Percentiles rank a stretch among this genome's conserved stretches.
phyloP scores from a whole-genome alignment of 1,284 basidiomycete genomes.

The Rhodotorula sp. region DNA sequence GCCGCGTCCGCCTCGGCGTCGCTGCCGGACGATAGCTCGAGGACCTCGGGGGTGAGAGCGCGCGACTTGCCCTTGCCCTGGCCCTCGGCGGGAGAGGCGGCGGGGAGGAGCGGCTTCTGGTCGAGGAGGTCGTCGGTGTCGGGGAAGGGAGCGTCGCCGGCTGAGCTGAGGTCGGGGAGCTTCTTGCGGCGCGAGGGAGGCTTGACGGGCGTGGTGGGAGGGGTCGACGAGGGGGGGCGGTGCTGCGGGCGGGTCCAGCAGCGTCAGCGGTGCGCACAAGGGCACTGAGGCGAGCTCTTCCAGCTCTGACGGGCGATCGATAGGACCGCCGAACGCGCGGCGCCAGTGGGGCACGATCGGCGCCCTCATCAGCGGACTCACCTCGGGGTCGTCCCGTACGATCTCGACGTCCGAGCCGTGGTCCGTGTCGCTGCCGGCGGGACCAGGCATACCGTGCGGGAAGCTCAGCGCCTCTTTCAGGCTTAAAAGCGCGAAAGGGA shows the following conservation, averaged over 20 bases:
- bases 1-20: neutral
- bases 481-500: too few relatives aligned
- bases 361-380: neutral
- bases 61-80: neutral
- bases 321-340: too few relatives aligned
- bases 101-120: neutral
- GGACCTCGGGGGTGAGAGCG: neutral
- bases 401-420: too few relatives aligned
- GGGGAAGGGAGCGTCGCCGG: neutral
- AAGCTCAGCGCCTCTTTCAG: too few relatives aligned
- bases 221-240: neutral
- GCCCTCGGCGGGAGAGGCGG: neutral
- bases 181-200: neutral
- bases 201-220: neutral
- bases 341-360: neutral
- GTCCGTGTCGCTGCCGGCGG: neutral
- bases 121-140: neutral
- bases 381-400: neutral
- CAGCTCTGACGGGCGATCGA: too few relatives aligned
- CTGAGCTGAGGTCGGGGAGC: neutral
- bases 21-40: constrained; percentile 6
- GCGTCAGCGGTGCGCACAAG: neutral
- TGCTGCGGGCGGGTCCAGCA: neutral
- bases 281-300: too few relatives aligned
- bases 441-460: too few relatives aligned